phyloP scores from a whole-genome alignment of 176 grass and related monocot genomes.

The Zoysia japonica region DNA sequence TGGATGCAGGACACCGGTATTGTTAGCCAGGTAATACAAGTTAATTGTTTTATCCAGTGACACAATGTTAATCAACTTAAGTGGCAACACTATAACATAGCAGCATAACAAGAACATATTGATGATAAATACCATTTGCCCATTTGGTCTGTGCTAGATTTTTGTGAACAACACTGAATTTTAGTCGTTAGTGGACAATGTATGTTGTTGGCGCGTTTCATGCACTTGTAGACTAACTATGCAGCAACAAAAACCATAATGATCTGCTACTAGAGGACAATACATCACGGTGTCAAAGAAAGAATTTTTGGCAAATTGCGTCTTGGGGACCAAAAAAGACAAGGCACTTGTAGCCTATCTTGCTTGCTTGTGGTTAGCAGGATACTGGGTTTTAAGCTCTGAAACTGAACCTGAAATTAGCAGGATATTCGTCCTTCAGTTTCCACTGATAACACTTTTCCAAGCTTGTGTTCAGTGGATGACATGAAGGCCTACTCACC shows the following conservation, averaged over 20 bases:
- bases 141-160: not conserved
- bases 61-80: not conserved
- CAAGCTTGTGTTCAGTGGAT: not conserved
- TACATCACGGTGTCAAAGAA: not conserved
- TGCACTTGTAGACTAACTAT: not conserved
- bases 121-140: not conserved
- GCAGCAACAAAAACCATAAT: not conserved
- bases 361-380: not conserved
- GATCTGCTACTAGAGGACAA: not conserved
- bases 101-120: not conserved
- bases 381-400: not conserved
- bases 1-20: slow-evolving; percentile 94
- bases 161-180: not conserved
- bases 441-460: not conserved
- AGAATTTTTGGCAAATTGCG: not conserved
- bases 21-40: slow-evolving; percentile 65
- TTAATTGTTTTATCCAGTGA: not conserved
- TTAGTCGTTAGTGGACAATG: not conserved
- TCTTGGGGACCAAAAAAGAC: not conserved
- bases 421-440: not conserved
- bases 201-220: not conserved
- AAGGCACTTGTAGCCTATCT: not conserved
- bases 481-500: not conserved
- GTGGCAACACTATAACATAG: not conserved
- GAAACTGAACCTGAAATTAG: not conserved